phyloP scores from a whole-genome alignment of 805 yeast species.

The Candida rishiriensis region DNA sequence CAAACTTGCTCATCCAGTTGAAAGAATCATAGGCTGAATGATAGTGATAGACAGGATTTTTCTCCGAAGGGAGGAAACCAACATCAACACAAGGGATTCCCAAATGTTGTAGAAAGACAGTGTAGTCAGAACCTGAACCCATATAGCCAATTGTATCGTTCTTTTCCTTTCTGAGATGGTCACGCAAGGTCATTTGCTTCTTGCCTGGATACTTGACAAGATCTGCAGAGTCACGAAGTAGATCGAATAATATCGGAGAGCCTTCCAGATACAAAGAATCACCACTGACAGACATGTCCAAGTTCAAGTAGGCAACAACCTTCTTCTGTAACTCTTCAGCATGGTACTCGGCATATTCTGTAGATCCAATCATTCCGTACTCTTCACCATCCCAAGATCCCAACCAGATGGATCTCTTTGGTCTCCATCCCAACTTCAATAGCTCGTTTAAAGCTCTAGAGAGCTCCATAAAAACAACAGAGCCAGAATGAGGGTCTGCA shows the following conservation, averaged over 20 bases:
- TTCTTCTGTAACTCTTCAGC: constrained; percentile 40
- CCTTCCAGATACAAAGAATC: constrained; percentile 44
- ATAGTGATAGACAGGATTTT: constrained; percentile 65
- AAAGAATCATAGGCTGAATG: constrained; percentile 72
- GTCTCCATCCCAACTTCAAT: constrained; percentile 60
- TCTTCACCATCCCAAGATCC: constrained; percentile 85
- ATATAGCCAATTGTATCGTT: constrained; percentile 38
- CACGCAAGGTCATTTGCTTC: constrained; percentile 27
- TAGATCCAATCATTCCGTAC: constrained; percentile 67
- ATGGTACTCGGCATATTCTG: constrained; percentile 70
- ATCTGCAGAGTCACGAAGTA: constrained; percentile 42
- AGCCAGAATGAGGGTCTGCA: constrained; percentile 74
- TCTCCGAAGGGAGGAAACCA: constrained; percentile 40
- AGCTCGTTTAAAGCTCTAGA: constrained; percentile 55
- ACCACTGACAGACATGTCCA: constrained; percentile 65
- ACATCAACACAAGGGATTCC: constrained; percentile 58
- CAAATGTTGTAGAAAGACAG: constrained; percentile 54
- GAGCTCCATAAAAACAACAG: constrained; percentile 62
- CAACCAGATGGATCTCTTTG: constrained; percentile 62
- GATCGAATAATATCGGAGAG: constrained; percentile 53
- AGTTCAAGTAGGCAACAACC: constrained; percentile 63
- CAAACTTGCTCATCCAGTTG: constrained; percentile 62
- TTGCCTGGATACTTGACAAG: constrained; percentile 43
- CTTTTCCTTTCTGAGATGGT: constrained; percentile 31
- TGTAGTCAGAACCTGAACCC: constrained; percentile 72